These are phyloP conservation scores for Astragalus membranaceus DNA, from an alignment of 306 rosid species.

Conservation along the genomic window DNA sequence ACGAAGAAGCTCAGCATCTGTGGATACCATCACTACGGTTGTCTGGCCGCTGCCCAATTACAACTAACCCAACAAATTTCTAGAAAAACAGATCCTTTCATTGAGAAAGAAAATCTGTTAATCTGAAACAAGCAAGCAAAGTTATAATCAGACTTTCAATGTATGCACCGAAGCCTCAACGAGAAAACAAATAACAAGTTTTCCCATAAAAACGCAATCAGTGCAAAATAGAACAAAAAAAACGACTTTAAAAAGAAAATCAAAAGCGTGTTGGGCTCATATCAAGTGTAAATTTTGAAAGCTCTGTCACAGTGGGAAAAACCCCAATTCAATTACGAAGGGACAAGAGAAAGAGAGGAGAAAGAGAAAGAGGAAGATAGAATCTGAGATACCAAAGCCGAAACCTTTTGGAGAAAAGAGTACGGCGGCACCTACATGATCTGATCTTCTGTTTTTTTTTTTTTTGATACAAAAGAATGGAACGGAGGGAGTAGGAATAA, in stretches of 20 bases:
- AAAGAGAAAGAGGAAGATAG: neutral
- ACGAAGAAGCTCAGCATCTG: slow-evolving; percentile 45
- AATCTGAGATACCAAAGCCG: slow-evolving; percentile 40
- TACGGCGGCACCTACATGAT: slow-evolving; percentile 45
- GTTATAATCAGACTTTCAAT: slow-evolving; percentile 34
- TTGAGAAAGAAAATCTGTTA: neutral
- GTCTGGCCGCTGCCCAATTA: slow-evolving; percentile 81
- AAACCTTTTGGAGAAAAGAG: neutral
- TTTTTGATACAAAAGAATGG: neutral
- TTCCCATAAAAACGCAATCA: slow-evolving; percentile 21
- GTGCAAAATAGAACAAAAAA: slow-evolving; percentile 26
- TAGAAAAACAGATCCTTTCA: neutral
- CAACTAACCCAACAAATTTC: neutral
- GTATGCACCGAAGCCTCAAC: slow-evolving; percentile 33
- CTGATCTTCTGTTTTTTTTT: neutral
- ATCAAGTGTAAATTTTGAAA: slow-evolving; percentile 55
- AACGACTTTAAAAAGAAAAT: neutral
- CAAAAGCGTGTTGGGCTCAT: slow-evolving; percentile 42
- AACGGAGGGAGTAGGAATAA: neutral
- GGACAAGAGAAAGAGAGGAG: too few relatives aligned
- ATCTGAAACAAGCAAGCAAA: neutral
- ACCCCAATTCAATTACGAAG: neutral
- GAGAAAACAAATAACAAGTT: slow-evolving; percentile 25
- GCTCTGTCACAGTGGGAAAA: slow-evolving; percentile 41
- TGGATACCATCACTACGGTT: slow-evolving; percentile 93